Base-by-base conservation (phyloP, 169 alveolate species). In the Cryptosporidium meleagridis region DNA sequence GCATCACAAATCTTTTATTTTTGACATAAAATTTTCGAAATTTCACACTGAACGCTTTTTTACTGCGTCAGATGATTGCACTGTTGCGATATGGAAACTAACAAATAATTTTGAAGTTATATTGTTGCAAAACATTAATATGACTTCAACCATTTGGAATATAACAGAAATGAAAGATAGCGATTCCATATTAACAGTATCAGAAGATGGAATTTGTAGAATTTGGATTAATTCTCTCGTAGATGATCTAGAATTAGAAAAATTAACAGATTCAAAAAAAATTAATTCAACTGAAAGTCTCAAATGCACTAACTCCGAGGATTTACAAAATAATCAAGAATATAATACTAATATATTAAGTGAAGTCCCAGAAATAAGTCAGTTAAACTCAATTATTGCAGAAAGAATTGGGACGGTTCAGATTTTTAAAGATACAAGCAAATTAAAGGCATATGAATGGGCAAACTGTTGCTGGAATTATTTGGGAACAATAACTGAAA, bases 1-100 rank as follows among this genome's bases (percentile, higher is more conserved):
- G 21, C 51, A 59, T 65, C 89, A 80, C 48, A 39, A 29, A 6
- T 80, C 89, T 7, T 80, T 80, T 65, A 65, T 80, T 62, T 80
- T 80, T 65, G 75, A 65, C 26, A 69, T 62, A 41, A 59, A 37
- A 18, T 41, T 65, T 65, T 80, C 89, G 8, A 80, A 65, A 14
- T 23, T 37, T 33, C 69, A 80, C 4, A 2, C 12, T 41, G 37
- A 45, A 44, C 51, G 89, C n/a, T 44, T 80, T 45, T 80, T 80
- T 39, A 80, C 89, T 45, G 89, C 89, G n/a, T 80, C 89, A 21
- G 89, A 80, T 44, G 89, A 80, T 39, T 65, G 61, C 23, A 37
- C 16, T 8, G 75, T 80, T 9, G 89, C 52, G 18, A 45, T 80
- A 31, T 80, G 89, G 89, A 7, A 65, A 14, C 21, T 62, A 45